A percentile compares a stretch with the other conserved stretches of the same genome.
Conservation (phyloP, 2,329 filamentous ascomycete genomes). For the Trichoderma asperellum region DNA sequence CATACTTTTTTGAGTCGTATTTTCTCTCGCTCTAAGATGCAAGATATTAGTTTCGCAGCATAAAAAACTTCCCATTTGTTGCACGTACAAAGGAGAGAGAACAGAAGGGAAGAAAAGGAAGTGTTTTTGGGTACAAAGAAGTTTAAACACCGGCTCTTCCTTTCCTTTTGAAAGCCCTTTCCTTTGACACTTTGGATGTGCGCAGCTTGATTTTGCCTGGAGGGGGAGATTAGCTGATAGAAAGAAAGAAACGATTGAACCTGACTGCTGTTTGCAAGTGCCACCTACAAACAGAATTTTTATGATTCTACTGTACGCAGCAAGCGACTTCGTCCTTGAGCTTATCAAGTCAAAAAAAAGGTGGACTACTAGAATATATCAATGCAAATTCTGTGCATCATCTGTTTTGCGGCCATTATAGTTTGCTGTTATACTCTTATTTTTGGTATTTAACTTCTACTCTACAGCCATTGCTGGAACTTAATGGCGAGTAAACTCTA, state of each 20-base stretch:
- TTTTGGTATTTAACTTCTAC: background rate
- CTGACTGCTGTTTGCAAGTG: background rate
- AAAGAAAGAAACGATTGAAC: background rate
- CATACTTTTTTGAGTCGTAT: background rate
- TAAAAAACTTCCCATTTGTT: background rate
- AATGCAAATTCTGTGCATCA: too few relatives aligned
- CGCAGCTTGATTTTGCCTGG: background rate
- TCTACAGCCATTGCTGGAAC: background rate
- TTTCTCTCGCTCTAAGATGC: slow-evolving; percentile 1
- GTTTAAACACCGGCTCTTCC: background rate
- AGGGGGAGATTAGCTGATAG: background rate
- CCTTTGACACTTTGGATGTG: background rate
- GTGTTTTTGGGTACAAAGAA: background rate
- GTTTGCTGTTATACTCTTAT: too few relatives aligned
- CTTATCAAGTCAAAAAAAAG: too few relatives aligned
- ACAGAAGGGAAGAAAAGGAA: background rate
- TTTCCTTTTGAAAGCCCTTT: background rate
- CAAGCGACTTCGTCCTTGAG: background rate
- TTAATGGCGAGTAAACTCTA: background rate
- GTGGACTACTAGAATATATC: too few relatives aligned
- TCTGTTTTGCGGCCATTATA: too few relatives aligned
- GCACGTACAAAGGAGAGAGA: background rate
- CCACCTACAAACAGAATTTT: background rate
- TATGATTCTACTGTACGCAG: background rate
- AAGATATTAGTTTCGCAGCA: background rate